Evolutionary conservation across 2,329 filamentous ascomycete genomes (phyloP), one percentile per base, ranked within the genome.

Genomic region (Penicillium sp.): DNA sequence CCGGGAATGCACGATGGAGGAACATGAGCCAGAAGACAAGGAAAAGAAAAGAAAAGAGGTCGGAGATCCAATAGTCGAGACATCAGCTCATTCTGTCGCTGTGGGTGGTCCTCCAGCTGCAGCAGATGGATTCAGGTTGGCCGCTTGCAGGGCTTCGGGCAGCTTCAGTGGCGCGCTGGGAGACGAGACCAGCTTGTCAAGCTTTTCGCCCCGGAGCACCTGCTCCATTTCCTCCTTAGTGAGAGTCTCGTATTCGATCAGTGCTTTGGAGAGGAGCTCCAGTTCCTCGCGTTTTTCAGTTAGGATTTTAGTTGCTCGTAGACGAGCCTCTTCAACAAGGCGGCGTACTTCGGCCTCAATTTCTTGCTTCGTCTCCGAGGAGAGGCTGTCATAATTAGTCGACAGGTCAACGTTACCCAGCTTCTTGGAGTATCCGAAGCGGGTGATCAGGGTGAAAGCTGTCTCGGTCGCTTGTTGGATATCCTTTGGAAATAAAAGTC

Each of bases 181-280:
- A 69, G 37, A 74, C 67, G 14, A 79, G 75, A 77, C 35, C 8
- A 87, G 68, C 45, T 87, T 86, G 1, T 82, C 75, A 25, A 98
- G 72, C 60, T 86, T 84, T 69, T 96, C 88, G 23, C 93, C 93
- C 36, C 79, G 80, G 49, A 98, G 83, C 4, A 97, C 87, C 72
- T 86, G 87, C 65, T 90, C 82, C 48, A 97, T 94, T 66, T 98
- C 93, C 3, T 85, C 82, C 65, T 84, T 86, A 64, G 86, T 85
- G 36, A 98, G 71, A 0, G 89, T 96, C 73, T 98, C 93, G 65
- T 96, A 97, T 66, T 96, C 84, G 21, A 98, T 81, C 7, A 98
- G 76, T 4, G 90, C 93, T 59, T 90, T 83, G 18, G 93, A 91
- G 7, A 98, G 73, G 8, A 87, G 74, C 56, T 98, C 91, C 6